Base-by-base conservation (phyloP, 2,329 filamentous ascomycete species). In the Thielaviopsis populi region DNA sequence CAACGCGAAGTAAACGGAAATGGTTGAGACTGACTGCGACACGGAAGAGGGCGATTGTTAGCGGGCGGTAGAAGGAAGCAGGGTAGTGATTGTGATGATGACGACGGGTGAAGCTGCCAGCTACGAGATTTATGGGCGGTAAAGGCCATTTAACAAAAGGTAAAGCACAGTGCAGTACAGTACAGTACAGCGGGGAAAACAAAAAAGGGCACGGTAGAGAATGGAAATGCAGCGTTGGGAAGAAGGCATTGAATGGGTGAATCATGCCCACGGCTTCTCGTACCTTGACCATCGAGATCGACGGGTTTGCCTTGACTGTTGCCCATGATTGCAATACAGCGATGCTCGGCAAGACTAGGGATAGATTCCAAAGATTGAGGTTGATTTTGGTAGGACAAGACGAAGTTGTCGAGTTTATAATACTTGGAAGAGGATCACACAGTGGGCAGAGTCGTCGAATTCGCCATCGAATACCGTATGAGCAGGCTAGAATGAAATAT, bases 231-330 rank as follows among this genome's bases (percentile, higher is more conserved):
- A 3, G 15, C 17, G 19, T 10, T 10, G 11, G 13, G 30, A 30
- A 33, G 27, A 33, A 56, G 22, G 50, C 17, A 42, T 11, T 3
- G 8, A 27, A 46, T 59, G 48, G 42, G 15, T 10, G 43, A 27
- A 24, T 50, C 19, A 22, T 19, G 19, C 10, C 46, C 8, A 24
- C 24, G 10, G 46, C 24, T 3, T 13, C 24, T 40, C 33, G 53
- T 79, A 95, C 91, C 89, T 86, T 96, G 89, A 78, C 95, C 91
- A 77, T 87, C 89, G 77, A 91, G 86, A 74, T 91, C 87, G 78
- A 95, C 84, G 75, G 89, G 89, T 76, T 96, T 96, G 76, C 91
- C 91, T 76, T 92, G 91, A 73, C 86, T 88, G 78, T 97, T 96
- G 74, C 92, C 92, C 92, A 97, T 65, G 37, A 60, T 59, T 50